Evolutionary conservation across 1,139 yeast species (phyloP).

Genomic region (Geotrichum aggregatum): DNA sequence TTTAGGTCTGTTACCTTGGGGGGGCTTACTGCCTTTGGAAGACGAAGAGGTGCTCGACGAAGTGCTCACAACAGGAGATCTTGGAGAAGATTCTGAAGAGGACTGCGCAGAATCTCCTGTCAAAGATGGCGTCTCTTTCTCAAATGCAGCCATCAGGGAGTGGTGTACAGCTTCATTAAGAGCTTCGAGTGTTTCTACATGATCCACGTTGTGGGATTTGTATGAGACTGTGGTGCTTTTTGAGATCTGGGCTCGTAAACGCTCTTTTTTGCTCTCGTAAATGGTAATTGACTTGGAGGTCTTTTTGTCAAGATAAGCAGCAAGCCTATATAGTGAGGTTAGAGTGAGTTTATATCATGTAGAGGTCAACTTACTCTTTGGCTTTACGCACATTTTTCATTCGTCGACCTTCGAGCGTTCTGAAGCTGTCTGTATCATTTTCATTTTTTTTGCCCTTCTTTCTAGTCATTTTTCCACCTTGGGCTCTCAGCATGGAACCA

Average conservation of each 20-base stretch:
- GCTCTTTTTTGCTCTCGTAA: slow-evolving; percentile 10
- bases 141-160: slow-evolving; percentile 1
- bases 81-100: background rate
- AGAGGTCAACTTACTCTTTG: slow-evolving; percentile 27
- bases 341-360: background rate
- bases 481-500: slow-evolving; percentile 44
- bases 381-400: slow-evolving; percentile 39
- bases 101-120: no score
- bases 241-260: slow-evolving; percentile 1
- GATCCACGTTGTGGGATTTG: slow-evolving; percentile 4
- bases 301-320: slow-evolving; percentile 14
- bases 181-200: slow-evolving; percentile 8
- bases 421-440: slow-evolving; percentile 35
- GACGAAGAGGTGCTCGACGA: background rate
- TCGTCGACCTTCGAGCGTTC: slow-evolving; percentile 42
- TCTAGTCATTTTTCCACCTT: slow-evolving; percentile 41
- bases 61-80: background rate
- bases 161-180: slow-evolving; percentile 12
- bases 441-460: slow-evolving; percentile 28
- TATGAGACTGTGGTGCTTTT: background rate
- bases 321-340: slow-evolving; percentile 1
- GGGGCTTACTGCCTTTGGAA: background rate
- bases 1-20: background rate
- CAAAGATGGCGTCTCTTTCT: background rate
- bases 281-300: background rate